Evolutionary conservation across 2,329 filamentous ascomycete genomes (phyloP), one percentile per base, ranked within the genome.

Genomic region (Fusarium piperis): DNA sequence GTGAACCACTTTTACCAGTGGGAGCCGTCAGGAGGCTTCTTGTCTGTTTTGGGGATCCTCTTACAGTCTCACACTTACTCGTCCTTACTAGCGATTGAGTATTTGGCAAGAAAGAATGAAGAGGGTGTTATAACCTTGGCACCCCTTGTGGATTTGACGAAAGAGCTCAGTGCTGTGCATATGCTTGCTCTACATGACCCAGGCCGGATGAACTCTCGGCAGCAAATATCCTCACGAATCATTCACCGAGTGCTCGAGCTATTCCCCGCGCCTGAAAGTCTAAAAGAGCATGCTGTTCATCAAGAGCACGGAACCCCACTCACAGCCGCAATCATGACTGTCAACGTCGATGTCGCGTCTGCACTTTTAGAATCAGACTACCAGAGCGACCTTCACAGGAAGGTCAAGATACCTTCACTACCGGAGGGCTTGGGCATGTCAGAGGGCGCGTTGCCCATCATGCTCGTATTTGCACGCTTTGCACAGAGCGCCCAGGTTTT

Each of bases 1-100:
- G 58, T 61, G 10, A 61, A 53, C 11, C 9, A 33, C 8, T 61
- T 53, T 18, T 61, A 53, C 20, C 46, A 61, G n/a, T 61, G 58
- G 58, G 46, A 52, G 4, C 26, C 33, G 1, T 41, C 46, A 18
- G 58, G 46, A 4, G 32, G 16, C 20, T 61, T 41, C 2, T 3
- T 28, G 13, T 61, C 58, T 18, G n/a, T 61, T 20, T 3, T 61
- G 5, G 58, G 58, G 4, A 5, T 52, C 3, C 44, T 61, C 18
- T n/a, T 61, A 8, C 46, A 53, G 11, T 61, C 44, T 20, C 58
- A 61, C 12, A 53, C 58, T 16, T 26, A 53, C 26, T 61, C 58
- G 2, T 61, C 58, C n/a, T 3, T 61, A 6, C 8, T 53, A 10
- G 33, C 58, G 23, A 61, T 53, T 3, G 26, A 39, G n/a, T 61